Conservation (phyloP, 441 rosid species). For the Eugenia klotzschiana region DNA sequence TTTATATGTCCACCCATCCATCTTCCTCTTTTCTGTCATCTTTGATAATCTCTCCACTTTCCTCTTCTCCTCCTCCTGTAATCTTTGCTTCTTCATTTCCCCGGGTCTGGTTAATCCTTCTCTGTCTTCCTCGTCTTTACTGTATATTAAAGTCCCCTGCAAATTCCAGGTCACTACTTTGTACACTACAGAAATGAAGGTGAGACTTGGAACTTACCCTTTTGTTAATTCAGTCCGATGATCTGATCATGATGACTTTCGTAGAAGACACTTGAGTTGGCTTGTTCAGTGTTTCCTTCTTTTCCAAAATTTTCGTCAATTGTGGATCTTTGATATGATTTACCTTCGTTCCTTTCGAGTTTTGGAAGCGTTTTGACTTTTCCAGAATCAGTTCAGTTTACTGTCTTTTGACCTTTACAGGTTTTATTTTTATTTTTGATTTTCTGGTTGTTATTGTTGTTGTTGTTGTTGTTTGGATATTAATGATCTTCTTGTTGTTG, state of each 20-base stretch:
- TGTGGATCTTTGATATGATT: not conserved
- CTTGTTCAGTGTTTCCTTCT: not conserved
- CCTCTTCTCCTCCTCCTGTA: not conserved
- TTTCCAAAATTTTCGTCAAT: too few relatives aligned
- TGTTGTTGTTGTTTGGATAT: not conserved
- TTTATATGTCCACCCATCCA: not conserved
- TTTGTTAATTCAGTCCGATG: not conserved
- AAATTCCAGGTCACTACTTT: not conserved
- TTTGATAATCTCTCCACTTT: not conserved
- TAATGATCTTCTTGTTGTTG: not conserved
- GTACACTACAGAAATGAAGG: not conserved
- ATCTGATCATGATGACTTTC: not conserved
- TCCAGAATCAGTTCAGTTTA: not conserved
- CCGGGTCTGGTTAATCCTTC: not conserved
- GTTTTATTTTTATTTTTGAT: too few relatives aligned
- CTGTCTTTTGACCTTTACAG: not conserved
- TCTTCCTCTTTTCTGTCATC: not conserved
- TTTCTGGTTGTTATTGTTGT: too few relatives aligned
- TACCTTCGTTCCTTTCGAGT: not conserved
- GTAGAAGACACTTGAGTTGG: not conserved
- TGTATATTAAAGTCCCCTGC: not conserved
- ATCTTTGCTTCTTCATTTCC: not conserved
- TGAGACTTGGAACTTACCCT: not conserved
- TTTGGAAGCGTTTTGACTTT: not conserved
- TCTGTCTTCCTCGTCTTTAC: not conserved